Conservation (phyloP, 2,329 filamentous ascomycete species). For the Tolypocladium inflatum region DNA sequence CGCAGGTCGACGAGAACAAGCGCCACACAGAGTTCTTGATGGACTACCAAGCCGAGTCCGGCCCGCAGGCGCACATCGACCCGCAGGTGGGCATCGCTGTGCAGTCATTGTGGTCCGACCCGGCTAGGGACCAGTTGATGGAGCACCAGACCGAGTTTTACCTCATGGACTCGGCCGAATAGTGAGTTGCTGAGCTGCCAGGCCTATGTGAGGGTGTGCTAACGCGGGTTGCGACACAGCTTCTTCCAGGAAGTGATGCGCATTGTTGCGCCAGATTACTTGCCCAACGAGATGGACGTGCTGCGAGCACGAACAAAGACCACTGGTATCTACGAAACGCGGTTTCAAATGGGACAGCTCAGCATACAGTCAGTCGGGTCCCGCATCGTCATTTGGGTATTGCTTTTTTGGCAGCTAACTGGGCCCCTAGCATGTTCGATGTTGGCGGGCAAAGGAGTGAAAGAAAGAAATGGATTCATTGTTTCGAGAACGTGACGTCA, state of each 20-base stretch:
- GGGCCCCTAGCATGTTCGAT: slow-evolving; percentile 79
- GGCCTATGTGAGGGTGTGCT: background rate
- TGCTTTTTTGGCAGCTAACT: slow-evolving; percentile 10
- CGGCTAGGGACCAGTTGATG: slow-evolving; percentile 71
- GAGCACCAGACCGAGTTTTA: slow-evolving; percentile 98
- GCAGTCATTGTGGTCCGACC: slow-evolving; percentile 82
- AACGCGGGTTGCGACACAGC: slow-evolving; percentile 36
- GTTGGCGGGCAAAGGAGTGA: slow-evolving; percentile 95
- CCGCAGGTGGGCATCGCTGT: slow-evolving; percentile 73
- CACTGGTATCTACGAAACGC: slow-evolving; percentile 96
- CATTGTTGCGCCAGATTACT: slow-evolving; percentile 76
- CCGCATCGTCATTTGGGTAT: background rate
- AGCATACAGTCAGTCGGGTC: slow-evolving; percentile 79
- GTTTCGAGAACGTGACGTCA: slow-evolving; percentile 98
- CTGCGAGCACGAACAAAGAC: slow-evolving; percentile 94
- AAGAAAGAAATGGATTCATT: slow-evolving; percentile 99
- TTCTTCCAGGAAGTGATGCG: slow-evolving; percentile 91
- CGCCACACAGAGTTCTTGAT: slow-evolving; percentile 71
- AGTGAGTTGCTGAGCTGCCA: slow-evolving; percentile 49
- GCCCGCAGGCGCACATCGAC: slow-evolving; percentile 79
- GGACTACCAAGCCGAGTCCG: slow-evolving; percentile 83
- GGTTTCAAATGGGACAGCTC: slow-evolving; percentile 96
- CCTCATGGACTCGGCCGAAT: slow-evolving; percentile 97
- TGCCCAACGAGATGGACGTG: slow-evolving; percentile 90
- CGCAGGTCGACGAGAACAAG: slow-evolving; percentile 60